Evolutionary conservation across 2,329 filamentous ascomycete genomes (phyloP).

Genomic region (Coleophoma crateriformis): DNA sequence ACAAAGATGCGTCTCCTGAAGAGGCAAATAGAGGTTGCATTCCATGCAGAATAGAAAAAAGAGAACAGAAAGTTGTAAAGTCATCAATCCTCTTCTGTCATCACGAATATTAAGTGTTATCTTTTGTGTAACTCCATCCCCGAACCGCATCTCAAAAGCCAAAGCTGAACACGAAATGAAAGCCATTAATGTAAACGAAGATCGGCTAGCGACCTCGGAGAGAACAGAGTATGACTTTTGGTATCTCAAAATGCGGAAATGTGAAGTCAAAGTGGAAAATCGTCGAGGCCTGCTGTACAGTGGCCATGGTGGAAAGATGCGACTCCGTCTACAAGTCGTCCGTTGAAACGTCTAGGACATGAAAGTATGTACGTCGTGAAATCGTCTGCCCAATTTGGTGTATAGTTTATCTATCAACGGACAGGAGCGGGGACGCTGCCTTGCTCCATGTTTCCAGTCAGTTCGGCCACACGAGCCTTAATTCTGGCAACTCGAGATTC

Average conservation of each 20-base stretch:
- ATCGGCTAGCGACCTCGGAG: neutral
- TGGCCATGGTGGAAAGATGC: neutral
- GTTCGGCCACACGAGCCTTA: constrained; percentile 91
- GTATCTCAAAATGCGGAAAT: neutral
- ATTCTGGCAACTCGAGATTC: constrained; percentile 95
- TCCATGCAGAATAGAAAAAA: no score
- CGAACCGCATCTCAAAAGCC: no score
- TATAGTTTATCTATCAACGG: constrained; percentile 5
- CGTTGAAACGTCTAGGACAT: neutral
- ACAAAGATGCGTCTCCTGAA: no score
- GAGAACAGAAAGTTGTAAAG: no score
- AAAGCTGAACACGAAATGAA: no score
- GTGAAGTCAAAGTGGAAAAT: neutral
- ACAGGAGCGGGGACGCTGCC: constrained; percentile 5
- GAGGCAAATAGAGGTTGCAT: no score
- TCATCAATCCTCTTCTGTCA: no score
- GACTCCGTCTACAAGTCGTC: neutral
- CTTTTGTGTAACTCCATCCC: no score
- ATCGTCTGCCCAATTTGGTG: no score
- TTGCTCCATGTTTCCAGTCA: constrained; percentile 77
- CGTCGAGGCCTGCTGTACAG: neutral
- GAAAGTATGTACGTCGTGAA: neutral
- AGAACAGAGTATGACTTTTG: neutral
- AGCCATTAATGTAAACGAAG: neutral
- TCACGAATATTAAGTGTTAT: no score